These are phyloP conservation scores for Podospora appendiculata DNA, from an alignment of 495 filamentous ascomycete genomes.

Conservation along the genomic window DNA sequence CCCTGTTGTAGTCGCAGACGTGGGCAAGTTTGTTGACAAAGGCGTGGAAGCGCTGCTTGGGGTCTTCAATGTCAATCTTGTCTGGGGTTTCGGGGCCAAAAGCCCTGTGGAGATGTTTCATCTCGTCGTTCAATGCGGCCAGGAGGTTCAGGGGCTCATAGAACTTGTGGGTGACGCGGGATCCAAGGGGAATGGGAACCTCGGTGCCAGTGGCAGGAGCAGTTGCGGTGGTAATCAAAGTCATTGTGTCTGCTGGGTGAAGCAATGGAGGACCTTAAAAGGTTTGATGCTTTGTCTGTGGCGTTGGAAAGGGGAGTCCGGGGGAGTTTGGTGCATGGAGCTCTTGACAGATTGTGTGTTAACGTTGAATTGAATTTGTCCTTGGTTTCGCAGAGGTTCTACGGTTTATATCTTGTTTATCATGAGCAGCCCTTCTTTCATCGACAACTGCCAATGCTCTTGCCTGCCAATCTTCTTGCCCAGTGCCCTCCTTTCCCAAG, in stretches of 20 bases:
- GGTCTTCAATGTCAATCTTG: not conserved
- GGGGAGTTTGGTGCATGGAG: no score
- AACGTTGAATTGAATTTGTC: no score
- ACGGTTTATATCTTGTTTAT: no score
- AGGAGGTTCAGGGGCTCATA: not conserved
- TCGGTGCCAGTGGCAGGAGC: not conserved
- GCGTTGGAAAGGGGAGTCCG: no score
- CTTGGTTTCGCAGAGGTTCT: no score
- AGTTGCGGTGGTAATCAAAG: not conserved
- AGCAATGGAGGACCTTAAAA: not conserved
- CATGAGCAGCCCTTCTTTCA: no score
- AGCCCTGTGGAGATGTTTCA: not conserved
- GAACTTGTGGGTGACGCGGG: not conserved
- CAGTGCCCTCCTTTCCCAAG: no score
- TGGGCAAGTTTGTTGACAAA: constrained; percentile 25
- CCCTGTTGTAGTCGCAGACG: constrained; percentile 12
- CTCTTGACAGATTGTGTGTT: no score
- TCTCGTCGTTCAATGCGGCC: not conserved
- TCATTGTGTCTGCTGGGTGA: not conserved
- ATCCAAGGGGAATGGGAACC: not conserved
- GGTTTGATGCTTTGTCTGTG: not conserved
- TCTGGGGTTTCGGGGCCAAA: not conserved
- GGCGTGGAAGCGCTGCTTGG: constrained; percentile 4
- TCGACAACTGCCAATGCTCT: no score
- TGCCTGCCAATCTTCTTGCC: no score